Evolutionary conservation across 2,329 filamentous ascomycete species (phyloP), one percentile per base, ranked within the genome.

Genomic region (Monosporascus ibericus): DNA sequence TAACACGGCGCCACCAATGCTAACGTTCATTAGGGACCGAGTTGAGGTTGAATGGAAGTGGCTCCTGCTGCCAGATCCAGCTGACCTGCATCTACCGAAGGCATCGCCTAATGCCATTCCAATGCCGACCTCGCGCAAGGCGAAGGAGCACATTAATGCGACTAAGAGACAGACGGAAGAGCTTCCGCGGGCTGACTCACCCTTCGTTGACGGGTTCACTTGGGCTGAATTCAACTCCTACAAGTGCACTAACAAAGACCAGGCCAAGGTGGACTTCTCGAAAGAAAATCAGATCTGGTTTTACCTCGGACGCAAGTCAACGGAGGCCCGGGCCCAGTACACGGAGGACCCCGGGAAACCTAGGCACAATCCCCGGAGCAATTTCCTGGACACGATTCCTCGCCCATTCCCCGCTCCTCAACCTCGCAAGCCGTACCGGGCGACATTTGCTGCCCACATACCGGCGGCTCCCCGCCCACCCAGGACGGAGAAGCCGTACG

Each of bases 301-400:
- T 72, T 97, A 96, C 68, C 78, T 99, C 55, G 90, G 90, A 34
- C 84, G 84, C 67, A 82, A 80, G 20, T 97, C 92, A 22, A 96
- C 92, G 6, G 92, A 97, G 65, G 88, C 90, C 50, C 91, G 86
- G 68, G 86, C 91, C 25, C 90, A 95, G 67, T 99, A 94, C 71
- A 95, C 92, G 5, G 88, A 94, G 63, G 85, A 95, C 70, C 82
- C 80, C 44, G 57, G 64, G 8, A 76, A 70, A 14, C 77, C 71
- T n/a, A 73, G 74, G 46, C 79, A 90, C 68, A 89, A 90, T 54
- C 72, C 78, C 2, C 85, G 81, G 70, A 85, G 84, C 59, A 88
- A 87, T 65, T 92, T 87, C 68, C 69, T 91, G 65, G 86, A 90
- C 46, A 85, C 86, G 2, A 74, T 90, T 49, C 82, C 75, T 49